Evolutionary conservation across 1,284 basidiomycete genomes (phyloP).

Genomic region (Acaromyces ingoldii): DNA sequence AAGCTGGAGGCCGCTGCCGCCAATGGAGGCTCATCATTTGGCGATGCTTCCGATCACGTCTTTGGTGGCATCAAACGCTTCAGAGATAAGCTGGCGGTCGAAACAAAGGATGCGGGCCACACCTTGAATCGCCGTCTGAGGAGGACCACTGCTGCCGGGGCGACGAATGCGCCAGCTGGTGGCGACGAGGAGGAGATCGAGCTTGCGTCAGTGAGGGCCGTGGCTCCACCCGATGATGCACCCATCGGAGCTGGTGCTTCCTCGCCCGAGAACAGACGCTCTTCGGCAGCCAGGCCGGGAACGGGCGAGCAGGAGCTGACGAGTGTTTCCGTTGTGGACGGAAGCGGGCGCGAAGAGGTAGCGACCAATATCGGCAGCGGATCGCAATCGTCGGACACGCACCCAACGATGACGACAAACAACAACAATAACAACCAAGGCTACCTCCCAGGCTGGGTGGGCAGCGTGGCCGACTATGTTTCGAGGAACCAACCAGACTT

Average conservation of each 20-base stretch:
- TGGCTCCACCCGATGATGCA: slow-evolving; percentile 1
- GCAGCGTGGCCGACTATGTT: slow-evolving; percentile 21
- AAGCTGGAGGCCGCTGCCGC: slow-evolving; percentile 22
- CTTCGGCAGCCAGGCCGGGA: too few relatives aligned
- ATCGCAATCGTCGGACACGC: slow-evolving; percentile 29
- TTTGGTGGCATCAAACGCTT: slow-evolving; percentile 25
- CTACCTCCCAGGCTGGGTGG: slow-evolving; percentile 27
- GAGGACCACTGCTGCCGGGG: background rate
- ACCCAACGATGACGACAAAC: slow-evolving; percentile 23
- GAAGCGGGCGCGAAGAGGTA: slow-evolving; percentile 17
- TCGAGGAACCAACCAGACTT: slow-evolving; percentile 36
- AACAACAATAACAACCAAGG: too few relatives aligned
- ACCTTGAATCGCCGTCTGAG: background rate
- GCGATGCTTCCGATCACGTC: slow-evolving; percentile 21
- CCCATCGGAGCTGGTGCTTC: slow-evolving; percentile 2
- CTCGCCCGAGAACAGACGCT: too few relatives aligned
- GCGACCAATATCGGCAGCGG: slow-evolving; percentile 21
- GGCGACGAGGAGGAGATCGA: background rate
- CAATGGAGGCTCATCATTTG: slow-evolving; percentile 14
- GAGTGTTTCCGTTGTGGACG: slow-evolving; percentile 2
- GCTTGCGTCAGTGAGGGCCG: background rate
- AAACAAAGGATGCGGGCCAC: background rate
- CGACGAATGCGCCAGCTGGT: background rate
- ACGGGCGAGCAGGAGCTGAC: slow-evolving; percentile 8
- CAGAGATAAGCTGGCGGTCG: slow-evolving; percentile 21